Evolutionary conservation across 2,329 filamentous ascomycete species (phyloP), one percentile per base, ranked within the genome.

Genomic region (Ophiocordyceps camponoti-saundersi): DNA sequence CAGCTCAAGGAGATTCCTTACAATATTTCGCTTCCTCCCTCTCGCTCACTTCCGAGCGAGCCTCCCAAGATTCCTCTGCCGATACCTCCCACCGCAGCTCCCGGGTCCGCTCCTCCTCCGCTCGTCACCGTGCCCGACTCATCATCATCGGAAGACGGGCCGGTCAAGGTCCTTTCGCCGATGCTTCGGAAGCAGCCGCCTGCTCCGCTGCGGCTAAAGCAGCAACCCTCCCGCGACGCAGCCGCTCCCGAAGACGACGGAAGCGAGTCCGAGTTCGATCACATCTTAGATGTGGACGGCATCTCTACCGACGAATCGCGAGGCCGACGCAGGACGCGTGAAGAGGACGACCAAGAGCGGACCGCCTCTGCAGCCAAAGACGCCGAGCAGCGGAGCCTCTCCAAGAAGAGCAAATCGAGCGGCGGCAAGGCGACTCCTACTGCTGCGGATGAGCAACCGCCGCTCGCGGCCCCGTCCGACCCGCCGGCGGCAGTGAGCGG

Each of bases 251-350:
- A 81, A n/a, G 79, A 80, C 13, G 72, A 75, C 2, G 75, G 79
- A 34, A 80, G 81, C 0, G 85, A 86, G 49, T 89, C 85, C 0
- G 88, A 94, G 52, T 92, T 89, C 54, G 86, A 92, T 49, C 83
- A 89, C 51, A 73, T 84, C 34, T 64, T 86, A 13, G 81, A 85
- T 51, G 78, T 82, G 3, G 73, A 81, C 42, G 80, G 83, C 51
- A 68, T 80, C 45, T 67, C 73, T 0, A 67, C 73, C 0, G 65
- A 73, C 34, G 68, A 74, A 13, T 68, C 78, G 46, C 75, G 89
- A 51, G 90, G 88, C 10, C 77, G 88, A 49, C 74, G 86, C 54
- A 86, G 83, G 61, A 95, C 88, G 3, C 76, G 89, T 46, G 87
- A 90, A 60, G 86, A 95, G 51, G 89, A 95, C 56, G 87, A 95